A percentile compares a stretch with the other conserved stretches of the same genome.
phyloP scores from a whole-genome alignment of 805 yeast genomes.

The Starmerella lactis-condensi region DNA sequence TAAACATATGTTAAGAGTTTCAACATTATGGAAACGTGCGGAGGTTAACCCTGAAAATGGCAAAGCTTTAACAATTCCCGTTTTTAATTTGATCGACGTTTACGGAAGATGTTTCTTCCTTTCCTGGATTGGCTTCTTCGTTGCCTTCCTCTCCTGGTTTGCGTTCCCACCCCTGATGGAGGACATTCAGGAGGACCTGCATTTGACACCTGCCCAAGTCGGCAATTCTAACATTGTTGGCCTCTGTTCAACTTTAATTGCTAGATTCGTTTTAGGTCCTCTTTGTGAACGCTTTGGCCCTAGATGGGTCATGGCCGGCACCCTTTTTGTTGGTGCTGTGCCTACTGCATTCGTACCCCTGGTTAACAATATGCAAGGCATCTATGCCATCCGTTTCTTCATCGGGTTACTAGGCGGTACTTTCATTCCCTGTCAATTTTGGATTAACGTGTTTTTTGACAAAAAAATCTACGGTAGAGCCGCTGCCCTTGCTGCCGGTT shows the following conservation, averaged over 20 bases:
- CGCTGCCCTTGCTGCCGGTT: slow-evolving; percentile 10
- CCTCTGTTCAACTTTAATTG: slow-evolving; percentile 9
- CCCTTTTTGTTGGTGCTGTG: slow-evolving; percentile 9
- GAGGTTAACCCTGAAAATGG: slow-evolving; percentile 9
- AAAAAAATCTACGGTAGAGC: slow-evolving; percentile 10
- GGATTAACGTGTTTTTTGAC: slow-evolving; percentile 11
- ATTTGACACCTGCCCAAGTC: slow-evolving; percentile 9
- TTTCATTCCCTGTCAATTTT: slow-evolving; percentile 10
- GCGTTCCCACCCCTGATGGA: slow-evolving; percentile 13
- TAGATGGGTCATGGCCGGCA: slow-evolving; percentile 7
- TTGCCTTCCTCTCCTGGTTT: slow-evolving; percentile 12
- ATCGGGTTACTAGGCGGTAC: slow-evolving; percentile 21
- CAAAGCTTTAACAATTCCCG: slow-evolving; percentile 9
- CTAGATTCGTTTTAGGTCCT: slow-evolving; percentile 11
- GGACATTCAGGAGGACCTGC: slow-evolving; percentile 7
- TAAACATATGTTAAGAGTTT: slow-evolving; percentile 2
- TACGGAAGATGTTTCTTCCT: slow-evolving; percentile 10
- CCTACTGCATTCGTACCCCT: slow-evolving; percentile 13
- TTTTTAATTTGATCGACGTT: slow-evolving; percentile 7
- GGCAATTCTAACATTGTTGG: slow-evolving; percentile 11
- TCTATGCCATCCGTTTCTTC: slow-evolving; percentile 21
- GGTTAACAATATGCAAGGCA: slow-evolving; percentile 14
- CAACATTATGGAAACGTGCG: slow-evolving; percentile 8
- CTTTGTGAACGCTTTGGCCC: slow-evolving; percentile 11
- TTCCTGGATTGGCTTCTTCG: slow-evolving; percentile 11